Conservation (phyloP, 1,284 basidiomycete genomes). For the Leccinum subfulvum region DNA sequence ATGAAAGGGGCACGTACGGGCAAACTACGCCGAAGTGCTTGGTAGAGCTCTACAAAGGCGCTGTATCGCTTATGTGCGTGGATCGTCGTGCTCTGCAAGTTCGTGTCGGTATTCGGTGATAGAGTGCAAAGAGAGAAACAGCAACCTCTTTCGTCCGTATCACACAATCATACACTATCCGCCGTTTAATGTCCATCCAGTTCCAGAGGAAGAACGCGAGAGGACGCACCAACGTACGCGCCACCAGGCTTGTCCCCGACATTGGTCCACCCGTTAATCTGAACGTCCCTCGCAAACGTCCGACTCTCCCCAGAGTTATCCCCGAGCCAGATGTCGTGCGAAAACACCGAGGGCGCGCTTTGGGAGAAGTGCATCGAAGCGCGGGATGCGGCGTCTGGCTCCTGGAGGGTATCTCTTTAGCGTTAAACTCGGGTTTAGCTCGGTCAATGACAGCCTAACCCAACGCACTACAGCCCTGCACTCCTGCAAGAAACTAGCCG, state of each 20-base stretch:
- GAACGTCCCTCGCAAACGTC: constrained; percentile 60
- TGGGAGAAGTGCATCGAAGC: constrained; percentile 29
- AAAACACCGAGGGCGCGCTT: constrained; percentile 59
- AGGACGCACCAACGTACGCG: constrained; percentile 57
- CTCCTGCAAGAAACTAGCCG: neutral
- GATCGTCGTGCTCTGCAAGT: constrained; percentile 53
- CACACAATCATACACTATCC: constrained; percentile 59
- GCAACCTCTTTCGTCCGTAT: constrained; percentile 60
- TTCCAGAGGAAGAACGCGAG: neutral
- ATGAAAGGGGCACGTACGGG: constrained; percentile 43
- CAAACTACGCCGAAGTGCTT: constrained; percentile 48
- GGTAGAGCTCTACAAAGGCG: constrained; percentile 60
- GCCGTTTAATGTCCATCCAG: neutral
- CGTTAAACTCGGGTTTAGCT: neutral
- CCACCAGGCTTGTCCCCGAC: constrained; percentile 62
- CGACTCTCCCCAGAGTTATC: constrained; percentile 54
- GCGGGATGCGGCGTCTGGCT: constrained; percentile 21
- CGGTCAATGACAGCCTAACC: neutral
- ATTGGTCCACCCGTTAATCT: constrained; percentile 65
- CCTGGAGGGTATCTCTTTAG: constrained; percentile 11
- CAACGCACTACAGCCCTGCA: neutral
- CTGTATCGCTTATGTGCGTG: constrained; percentile 71
- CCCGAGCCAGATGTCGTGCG: constrained; percentile 59
- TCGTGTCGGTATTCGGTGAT: neutral
- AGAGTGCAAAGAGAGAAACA: neutral